Base-by-base conservation (phyloP, 257 asterid genomes). In the Craterostigma plantagineum region DNA sequence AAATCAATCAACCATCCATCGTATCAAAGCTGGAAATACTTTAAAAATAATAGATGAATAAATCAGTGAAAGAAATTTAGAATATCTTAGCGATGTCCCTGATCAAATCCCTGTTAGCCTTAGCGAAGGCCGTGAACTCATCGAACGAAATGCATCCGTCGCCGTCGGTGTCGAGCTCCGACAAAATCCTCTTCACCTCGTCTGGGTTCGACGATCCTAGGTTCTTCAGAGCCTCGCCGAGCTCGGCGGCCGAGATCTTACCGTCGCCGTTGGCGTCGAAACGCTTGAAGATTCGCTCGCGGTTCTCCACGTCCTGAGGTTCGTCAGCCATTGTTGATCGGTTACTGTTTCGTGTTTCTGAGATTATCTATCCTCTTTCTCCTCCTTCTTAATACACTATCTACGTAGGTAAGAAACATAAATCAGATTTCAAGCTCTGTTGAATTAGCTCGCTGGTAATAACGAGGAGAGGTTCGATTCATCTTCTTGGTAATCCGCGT, bases 261-360 rank as follows among this genome's bases (percentile, higher is more conserved):
- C 94, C 94, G n/a, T 81, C 97, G 0, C 97, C 93, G 34, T 86
- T 76, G 3, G 64, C 73, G 46, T 86, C 97, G 10, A 77, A 81
- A 7, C 60, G 76, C 71, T 81, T 73, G 73, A 86, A 86, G 40
- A 86, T 73, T 35, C 71, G 66, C 57, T 86, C 91, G 0, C 79
- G 65, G 41, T 81, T 92, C 4, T 70, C 74, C 35, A 67, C 35
- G 6, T 85, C 94, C 9, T 77, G 72, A 44, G 72, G 64, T 6
- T 23, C 82, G 3, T 70, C 96, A 8, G 48, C 30, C 48, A 43
- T 43, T 33, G 2, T 12, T 9, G 40, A n/a, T n/a, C 12, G 1
- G n/a, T 12, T 10, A 36, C 8, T 23, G n/a, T n/a, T n/a, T n/a
- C n/a, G n/a, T n/a, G n/a, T n/a, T n/a, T n/a, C n/a, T n/a, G n/a